These are phyloP conservation scores for Hyphodiscus sp. DNA, from an alignment of 2,329 filamentous ascomycete species.

Conservation along the genomic window DNA sequence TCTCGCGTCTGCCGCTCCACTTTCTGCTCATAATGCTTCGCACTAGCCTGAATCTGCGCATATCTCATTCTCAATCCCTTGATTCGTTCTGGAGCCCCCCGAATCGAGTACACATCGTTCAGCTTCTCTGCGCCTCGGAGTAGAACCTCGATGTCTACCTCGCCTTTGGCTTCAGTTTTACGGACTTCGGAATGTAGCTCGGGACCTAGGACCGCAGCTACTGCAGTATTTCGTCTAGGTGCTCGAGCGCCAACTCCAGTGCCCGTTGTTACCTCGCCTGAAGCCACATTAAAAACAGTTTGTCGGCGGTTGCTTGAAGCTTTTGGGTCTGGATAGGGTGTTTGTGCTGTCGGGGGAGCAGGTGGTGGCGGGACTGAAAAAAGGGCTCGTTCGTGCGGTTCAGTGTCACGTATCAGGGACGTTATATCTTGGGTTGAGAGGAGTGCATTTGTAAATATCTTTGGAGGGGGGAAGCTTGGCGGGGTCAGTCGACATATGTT, in stretches of 20 bases:
- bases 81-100: slow-evolving; percentile 73
- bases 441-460: slow-evolving; percentile 91
- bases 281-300: slow-evolving; percentile 61
- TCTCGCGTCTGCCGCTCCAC: slow-evolving; percentile 71
- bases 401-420: slow-evolving; percentile 87
- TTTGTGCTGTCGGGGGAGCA: slow-evolving; percentile 38
- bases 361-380: slow-evolving; percentile 74
- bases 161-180: slow-evolving; percentile 51
- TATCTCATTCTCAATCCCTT: slow-evolving; percentile 64
- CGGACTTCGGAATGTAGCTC: slow-evolving; percentile 79
- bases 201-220: slow-evolving; percentile 80
- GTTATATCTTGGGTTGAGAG: slow-evolving; percentile 89
- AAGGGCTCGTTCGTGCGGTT: slow-evolving; percentile 86
- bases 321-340: slow-evolving; percentile 37
- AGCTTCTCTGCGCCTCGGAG: slow-evolving; percentile 85
- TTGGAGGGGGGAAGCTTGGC: slow-evolving; percentile 76
- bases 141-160: slow-evolving; percentile 81
- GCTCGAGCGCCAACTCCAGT: slow-evolving; percentile 39
- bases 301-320: slow-evolving; percentile 41
- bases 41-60: slow-evolving; percentile 63
- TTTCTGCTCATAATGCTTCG: slow-evolving; percentile 72
- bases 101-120: slow-evolving; percentile 77
- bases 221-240: slow-evolving; percentile 70
- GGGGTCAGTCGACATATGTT: slow-evolving; percentile 6
- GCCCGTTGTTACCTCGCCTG: slow-evolving; percentile 51